Percentiles rank a stretch among this genome's conserved stretches.
Conservation (phyloP, 208 protist species). For the Blastocrithidia nonstop region DNA sequence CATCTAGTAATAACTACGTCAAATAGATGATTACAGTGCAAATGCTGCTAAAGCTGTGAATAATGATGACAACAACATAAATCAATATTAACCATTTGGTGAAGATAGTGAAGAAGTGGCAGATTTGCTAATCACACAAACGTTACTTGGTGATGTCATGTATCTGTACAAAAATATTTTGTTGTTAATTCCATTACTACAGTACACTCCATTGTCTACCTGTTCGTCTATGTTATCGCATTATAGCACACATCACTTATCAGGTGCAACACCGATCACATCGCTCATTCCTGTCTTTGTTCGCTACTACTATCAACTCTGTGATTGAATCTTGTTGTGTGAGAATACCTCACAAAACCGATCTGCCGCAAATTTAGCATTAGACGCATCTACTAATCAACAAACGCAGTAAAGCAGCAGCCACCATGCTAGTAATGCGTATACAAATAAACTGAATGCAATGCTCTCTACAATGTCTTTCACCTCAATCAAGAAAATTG, state of each 20-base stretch:
- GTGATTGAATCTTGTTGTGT: slow-evolving; percentile 33
- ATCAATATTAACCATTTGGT: neutral
- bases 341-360: slow-evolving; percentile 13
- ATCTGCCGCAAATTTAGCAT: too few species aligned
- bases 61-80: neutral
- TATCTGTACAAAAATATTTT: slow-evolving; percentile 29
- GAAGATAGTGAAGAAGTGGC: slow-evolving; percentile 4
- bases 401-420: too few species aligned
- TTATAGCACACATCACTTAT: neutral
- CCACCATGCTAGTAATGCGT: too few species aligned
- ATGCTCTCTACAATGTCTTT: slow-evolving; percentile 19
- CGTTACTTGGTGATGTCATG: slow-evolving; percentile 36
- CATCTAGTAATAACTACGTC: slow-evolving; percentile 15
- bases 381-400: too few species aligned
- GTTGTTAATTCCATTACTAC: slow-evolving; percentile 29
- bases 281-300: slow-evolving; percentile 18
- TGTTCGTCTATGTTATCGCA: slow-evolving; percentile 3
- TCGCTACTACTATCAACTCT: slow-evolving; percentile 53
- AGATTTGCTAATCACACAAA: slow-evolving; percentile 28
- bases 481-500: slow-evolving; percentile 21
- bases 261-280: too few species aligned
- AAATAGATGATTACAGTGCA: slow-evolving; percentile 1
- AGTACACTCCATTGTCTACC: too few species aligned
- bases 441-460: too few species aligned
- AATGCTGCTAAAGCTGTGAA: neutral